Evolutionary conservation across 169 alveolate genomes (phyloP).

Genomic region (Eimeria zaria): DNA sequence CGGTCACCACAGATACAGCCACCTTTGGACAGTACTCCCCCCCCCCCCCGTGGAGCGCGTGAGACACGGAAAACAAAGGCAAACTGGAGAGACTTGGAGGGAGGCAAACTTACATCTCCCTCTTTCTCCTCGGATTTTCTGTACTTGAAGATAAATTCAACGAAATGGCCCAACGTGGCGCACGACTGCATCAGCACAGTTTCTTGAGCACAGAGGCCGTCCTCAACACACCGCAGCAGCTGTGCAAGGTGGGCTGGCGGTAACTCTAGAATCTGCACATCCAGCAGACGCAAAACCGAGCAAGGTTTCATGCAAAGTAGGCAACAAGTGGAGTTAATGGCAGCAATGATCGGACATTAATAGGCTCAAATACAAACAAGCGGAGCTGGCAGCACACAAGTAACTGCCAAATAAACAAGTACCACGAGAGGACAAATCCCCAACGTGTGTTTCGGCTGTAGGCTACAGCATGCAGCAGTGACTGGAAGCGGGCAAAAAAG

Average conservation of each 20-base stretch:
- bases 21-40: neutral
- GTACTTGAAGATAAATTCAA: constrained; percentile 78
- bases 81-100: neutral
- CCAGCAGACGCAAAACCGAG: neutral
- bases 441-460: neutral
- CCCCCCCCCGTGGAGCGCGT: neutral
- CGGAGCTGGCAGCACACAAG: neutral
- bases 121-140: constrained; percentile 72
- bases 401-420: neutral
- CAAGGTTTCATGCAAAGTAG: neutral
- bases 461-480: neutral
- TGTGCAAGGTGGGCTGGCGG: constrained; percentile 85
- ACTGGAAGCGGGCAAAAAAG: neutral
- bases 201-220: constrained; percentile 87
- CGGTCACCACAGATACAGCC: neutral
- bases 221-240: constrained; percentile 86
- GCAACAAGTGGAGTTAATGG: neutral
- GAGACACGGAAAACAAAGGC: neutral
- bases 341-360: neutral
- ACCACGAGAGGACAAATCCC: neutral
- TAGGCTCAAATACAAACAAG: neutral
- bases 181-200: constrained; percentile 88
- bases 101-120: constrained; percentile 58
- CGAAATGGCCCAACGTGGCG: constrained; percentile 85
- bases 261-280: constrained; percentile 80